Base-by-base conservation (phyloP, 805 yeast species). In the Pichia phayaonensis region DNA sequence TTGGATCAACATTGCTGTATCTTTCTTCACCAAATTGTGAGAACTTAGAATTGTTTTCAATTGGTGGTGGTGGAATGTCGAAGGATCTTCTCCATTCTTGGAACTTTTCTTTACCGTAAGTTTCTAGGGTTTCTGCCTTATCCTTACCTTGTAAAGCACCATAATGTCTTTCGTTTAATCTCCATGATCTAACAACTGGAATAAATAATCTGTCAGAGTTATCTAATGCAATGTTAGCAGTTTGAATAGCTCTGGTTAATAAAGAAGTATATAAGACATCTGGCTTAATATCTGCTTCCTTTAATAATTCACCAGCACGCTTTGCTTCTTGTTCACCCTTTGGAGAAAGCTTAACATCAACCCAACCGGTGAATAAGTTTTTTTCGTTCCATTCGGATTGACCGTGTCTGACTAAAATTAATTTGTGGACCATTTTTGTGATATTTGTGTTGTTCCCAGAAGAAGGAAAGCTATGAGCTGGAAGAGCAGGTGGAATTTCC, bases 321-420 rank as follows among this genome's bases (percentile, higher is more conserved):
- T 75, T 76, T 62, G 98, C 98, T 77, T 90, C 98, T 69, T 83
- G 78, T 69, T 77, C 81, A 73, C 98, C 98, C 61, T 79, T 72
- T 55, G 77, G 90, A 49, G 92, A 83, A 70, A 90, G 80, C 66
- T 80, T 76, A 61, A 89, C 95, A 72, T 90, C 98, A 57, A 92
- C 97, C 98, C 98, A 90, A 68, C 98, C 98, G 72, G 97, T 90
- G 85, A 90, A 90, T 62, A 90, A 79, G 81, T 90, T 92, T 79
- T 89, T 88, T 74, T 89, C 96, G 74, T 90, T 90, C 98, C 98
- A 90, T 73, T 88, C 97, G 76, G 96, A 87, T 80, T 92, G 96
- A 66, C 98, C 98, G 90, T 90, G 98, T 80, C 98, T 90, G 62
- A 92, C 90, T 69, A 90, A 79, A 69, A 90, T 83, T 72, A 90